Evolutionary conservation across 805 yeast genomes (phyloP), one percentile per base, ranked within the genome.

Genomic region (Candida nanaspora): DNA sequence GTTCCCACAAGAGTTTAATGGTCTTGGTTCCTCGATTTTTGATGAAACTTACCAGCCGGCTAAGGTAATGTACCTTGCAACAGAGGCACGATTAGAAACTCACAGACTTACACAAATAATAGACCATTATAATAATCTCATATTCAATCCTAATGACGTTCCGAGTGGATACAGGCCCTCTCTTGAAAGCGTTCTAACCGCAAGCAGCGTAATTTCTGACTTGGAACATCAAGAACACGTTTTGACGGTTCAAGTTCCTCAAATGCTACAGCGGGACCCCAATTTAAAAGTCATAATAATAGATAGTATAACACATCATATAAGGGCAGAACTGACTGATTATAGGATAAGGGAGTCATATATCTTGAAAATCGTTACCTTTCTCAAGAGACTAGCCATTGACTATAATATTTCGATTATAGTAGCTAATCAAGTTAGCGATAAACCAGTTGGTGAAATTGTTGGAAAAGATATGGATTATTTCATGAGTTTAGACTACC

Each of bases 261-360:
- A 69, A 2, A 59, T 84, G 23, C 43, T 80, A 13, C 61, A 63
- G 33, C 47, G 63, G 35, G 55, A 62, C 26, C 46, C 56, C 11
- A 58, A 61, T 1, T 66, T 81, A 2, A 80, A 74, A 33, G 52
- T 83, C 23, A 66, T 91, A 0, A 70, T 87, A 1, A 67, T 89
- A 9, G 98, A 91, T 59, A 84, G 95, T 27, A 76, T 89, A 4
- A 79, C 91, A 0, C 95, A 86, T 52, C 95, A 84, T 57, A 57
- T 88, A 26, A 65, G 94, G 42, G 79, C 79, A 1, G 86, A 80
- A 46, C 53, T 78, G 20, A 68, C 61, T 33, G 63, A 68, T 32
- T 58, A 70, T 16, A 59, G 61, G 34, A 61, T 65, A 41, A 69
- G 75, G 44, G 61, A 68, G 39, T 52, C 60, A 38, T 71, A 74